Base-by-base conservation (phyloP, 192 early-diverging fungal genomes). In the Coemansia sp. region DNA sequence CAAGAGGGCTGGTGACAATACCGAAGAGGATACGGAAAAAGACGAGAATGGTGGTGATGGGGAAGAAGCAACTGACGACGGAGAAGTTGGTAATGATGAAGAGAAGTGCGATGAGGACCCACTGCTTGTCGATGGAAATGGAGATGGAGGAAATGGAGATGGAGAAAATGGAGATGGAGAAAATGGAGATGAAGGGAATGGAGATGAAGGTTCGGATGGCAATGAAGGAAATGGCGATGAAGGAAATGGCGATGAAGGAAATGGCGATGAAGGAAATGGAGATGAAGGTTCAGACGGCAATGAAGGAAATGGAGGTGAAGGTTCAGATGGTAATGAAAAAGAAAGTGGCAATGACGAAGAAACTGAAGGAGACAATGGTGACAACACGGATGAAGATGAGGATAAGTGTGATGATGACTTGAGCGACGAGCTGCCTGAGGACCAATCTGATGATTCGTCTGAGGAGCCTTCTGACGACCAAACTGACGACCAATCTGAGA, bases 81-180 rank as follows among this genome's bases (percentile, higher is more conserved):
- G 17, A 14, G 11, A 10, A 17, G 31, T 9, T 42, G 14, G 0
- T 3, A 23, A 7, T 14, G 39, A 55, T 18, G 53, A 55, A 12
- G 53, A 55, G 11, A 55, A 55, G 40, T 55, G 53, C 5, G 53
- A 55, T 14, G 53, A 55, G 2, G 53, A 55, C 16, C 4, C 26
- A 6, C 6, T 28, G 7, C 18, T 52, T 1, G 17, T 52, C 12
- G 36, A 20, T 6, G 28, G 10, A 32, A 9, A 6, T 36, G 2
- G 18, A 8, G 16, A 11, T 5, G 38, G 23, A 26, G 23, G 23
- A 26, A 4, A 26, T 17, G 41, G 16, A 11, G 0, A 42, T 42
- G 16, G 18, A 2, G 10, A 15, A 15, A 18, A 1, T 18, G 23
- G 4, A 3, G 23, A 26, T 4, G 23, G 4, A 3, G 23, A 26